Conservation (phyloP, 441 rosid genomes). For the Macaranga tanarius region DNA sequence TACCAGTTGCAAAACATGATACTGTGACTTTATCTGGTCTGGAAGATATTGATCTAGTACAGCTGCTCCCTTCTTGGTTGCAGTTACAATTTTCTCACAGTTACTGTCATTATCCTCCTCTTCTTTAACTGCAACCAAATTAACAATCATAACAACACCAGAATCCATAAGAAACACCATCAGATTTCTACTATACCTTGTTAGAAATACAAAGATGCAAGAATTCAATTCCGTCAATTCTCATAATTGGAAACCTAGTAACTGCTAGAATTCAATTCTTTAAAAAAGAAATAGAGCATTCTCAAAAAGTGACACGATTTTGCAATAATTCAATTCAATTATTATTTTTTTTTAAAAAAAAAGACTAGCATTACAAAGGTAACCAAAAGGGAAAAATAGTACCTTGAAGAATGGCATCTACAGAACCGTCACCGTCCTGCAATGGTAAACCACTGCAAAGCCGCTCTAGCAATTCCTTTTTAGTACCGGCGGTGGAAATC, state of each 20-base stretch:
- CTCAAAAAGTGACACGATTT: no score
- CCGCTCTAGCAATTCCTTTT: constrained; percentile 56
- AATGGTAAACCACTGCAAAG: constrained; percentile 36
- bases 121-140: constrained; percentile 31
- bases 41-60: constrained; percentile 75
- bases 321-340: no score
- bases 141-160: not conserved
- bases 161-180: not conserved
- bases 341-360: no score
- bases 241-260: no score
- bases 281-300: no score
- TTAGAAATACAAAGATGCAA: no score
- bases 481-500: constrained; percentile 49
- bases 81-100: constrained; percentile 58
- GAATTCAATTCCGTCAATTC: no score
- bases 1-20: constrained; percentile 66
- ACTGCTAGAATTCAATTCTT: no score
- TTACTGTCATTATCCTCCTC: constrained; percentile 29
- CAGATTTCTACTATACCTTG: not conserved
- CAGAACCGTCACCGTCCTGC: constrained; percentile 21
- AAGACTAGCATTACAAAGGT: no score
- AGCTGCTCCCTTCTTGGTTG: constrained; percentile 68
- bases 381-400: constrained; percentile 6
- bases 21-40: constrained; percentile 58
- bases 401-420: constrained; percentile 29